Evolutionary conservation across 2,329 filamentous ascomycete species (phyloP).

Genomic region (Cordyceps militaris): DNA sequence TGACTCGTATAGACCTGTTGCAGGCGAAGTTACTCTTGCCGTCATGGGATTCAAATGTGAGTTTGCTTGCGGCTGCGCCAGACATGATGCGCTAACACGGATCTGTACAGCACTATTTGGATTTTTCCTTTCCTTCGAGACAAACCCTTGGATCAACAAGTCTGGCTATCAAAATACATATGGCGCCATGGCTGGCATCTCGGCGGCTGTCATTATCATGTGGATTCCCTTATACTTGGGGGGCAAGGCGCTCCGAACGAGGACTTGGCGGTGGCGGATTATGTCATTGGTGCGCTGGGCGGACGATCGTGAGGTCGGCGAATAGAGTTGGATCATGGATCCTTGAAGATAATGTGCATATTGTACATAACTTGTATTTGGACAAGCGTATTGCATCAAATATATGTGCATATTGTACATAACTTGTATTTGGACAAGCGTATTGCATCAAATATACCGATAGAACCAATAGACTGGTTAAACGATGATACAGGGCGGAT

Average conservation of each 20-base stretch:
- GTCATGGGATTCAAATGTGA: slow-evolving; percentile 49
- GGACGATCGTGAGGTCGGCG: slow-evolving; percentile 47
- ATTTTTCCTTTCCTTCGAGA: slow-evolving; percentile 54
- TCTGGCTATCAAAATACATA: slow-evolving; percentile 45
- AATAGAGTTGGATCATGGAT: slow-evolving; percentile 27
- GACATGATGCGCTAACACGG: background rate
- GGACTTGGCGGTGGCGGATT: slow-evolving; percentile 41
- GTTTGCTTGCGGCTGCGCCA: slow-evolving; percentile 15
- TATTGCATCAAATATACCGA: background rate
- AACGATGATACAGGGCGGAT: too few relatives aligned
- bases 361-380: background rate
- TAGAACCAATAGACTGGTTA: too few relatives aligned
- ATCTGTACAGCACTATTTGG: slow-evolving; percentile 35
- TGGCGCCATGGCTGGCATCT: slow-evolving; percentile 47
- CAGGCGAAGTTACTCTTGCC: slow-evolving; percentile 31
- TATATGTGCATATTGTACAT: background rate
- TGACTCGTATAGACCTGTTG: slow-evolving; percentile 29
- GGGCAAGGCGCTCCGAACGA: slow-evolving; percentile 40
- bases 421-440: background rate
- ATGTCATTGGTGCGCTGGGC: slow-evolving; percentile 42
- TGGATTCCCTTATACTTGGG: slow-evolving; percentile 34
- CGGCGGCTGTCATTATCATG: slow-evolving; percentile 37
- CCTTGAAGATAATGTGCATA: background rate
- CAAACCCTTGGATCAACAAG: slow-evolving; percentile 48
- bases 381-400: background rate